Evolutionary conservation across 768 basidiomycete genomes (phyloP).

Genomic region (Panus rudis): DNA sequence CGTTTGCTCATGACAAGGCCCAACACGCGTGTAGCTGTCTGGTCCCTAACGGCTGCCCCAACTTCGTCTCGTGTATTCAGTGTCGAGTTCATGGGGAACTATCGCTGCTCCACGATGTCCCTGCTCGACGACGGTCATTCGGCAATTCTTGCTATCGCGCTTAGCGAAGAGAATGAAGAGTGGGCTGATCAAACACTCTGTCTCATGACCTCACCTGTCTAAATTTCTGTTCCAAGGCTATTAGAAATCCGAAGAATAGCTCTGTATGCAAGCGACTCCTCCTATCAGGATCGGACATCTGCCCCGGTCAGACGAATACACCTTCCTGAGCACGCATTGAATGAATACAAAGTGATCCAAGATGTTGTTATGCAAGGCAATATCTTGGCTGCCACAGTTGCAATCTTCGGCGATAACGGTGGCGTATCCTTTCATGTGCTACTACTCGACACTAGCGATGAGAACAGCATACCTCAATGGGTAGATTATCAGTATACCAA

Average conservation of each 20-base stretch:
- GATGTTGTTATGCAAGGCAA: conserved; percentile 7
- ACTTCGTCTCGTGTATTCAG: conserved; percentile 17
- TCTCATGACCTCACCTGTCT: not conserved
- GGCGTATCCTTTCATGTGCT: conserved; percentile 16
- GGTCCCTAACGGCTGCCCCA: conserved; percentile 31
- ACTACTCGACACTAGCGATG: conserved; percentile 13
- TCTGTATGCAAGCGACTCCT: conserved; percentile 3
- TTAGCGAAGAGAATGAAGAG: conserved; percentile 16
- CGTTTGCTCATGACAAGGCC: conserved; percentile 22
- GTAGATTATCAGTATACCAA: conserved; percentile 14
- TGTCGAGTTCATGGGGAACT: conserved; percentile 20
- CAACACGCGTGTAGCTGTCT: conserved; percentile 35
- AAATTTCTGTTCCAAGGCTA: too few relatives aligned
- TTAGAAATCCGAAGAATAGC: conserved; percentile 10
- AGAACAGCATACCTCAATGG: conserved; percentile 15
- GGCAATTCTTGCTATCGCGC: conserved; percentile 17
- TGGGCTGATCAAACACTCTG: conserved; percentile 7
- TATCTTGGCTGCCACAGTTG: conserved; percentile 16
- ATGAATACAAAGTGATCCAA: conserved; percentile 3
- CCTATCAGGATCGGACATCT: conserved; percentile 3
- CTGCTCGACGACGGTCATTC: conserved; percentile 8
- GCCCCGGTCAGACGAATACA: conserved; percentile 9
- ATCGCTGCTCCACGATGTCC: conserved; percentile 16
- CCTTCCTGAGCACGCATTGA: conserved; percentile 1
- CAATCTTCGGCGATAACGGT: conserved; percentile 12